Conservation (phyloP, 495 filamentous ascomycete genomes). For the Daldinia vernicosa region DNA sequence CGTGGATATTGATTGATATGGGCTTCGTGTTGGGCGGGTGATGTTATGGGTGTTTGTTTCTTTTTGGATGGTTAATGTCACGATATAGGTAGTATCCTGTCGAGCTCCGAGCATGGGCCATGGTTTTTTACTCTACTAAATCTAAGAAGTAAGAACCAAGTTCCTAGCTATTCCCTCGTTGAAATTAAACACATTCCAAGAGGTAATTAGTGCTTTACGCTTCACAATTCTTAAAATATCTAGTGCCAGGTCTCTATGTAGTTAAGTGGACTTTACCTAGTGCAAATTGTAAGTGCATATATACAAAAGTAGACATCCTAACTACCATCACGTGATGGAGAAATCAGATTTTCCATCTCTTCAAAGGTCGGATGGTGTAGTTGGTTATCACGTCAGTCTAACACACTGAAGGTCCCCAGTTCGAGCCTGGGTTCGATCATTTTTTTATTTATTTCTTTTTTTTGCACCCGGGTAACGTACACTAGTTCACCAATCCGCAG, state of each 20-base stretch:
- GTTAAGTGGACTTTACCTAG: not conserved
- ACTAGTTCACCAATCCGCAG: too few species aligned
- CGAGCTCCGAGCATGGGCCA: not conserved
- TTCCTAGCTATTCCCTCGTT: too few species aligned
- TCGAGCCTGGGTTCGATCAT: conserved; percentile 4
- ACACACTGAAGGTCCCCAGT: conserved; percentile 6
- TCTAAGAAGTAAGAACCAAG: too few species aligned
- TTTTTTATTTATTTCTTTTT: not conserved
- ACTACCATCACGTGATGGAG: not conserved
- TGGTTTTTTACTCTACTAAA: not conserved
- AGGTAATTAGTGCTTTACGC: too few species aligned
- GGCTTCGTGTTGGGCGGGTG: not conserved
- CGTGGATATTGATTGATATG: not conserved
- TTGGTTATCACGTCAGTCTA: conserved; percentile 6
- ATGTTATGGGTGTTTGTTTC: not conserved
- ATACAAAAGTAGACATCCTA: too few species aligned
- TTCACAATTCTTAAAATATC: too few species aligned
- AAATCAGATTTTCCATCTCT: not conserved
- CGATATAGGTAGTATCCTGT: not conserved
- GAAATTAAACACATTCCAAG: too few species aligned
- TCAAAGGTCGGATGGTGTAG: not conserved
- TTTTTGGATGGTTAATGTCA: not conserved
- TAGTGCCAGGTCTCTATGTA: too few species aligned
- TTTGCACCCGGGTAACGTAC: too few species aligned
- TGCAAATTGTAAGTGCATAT: not conserved